Evolutionary conservation across 768 basidiomycete species (phyloP).

Genomic region (Boletus rubescentipes): DNA sequence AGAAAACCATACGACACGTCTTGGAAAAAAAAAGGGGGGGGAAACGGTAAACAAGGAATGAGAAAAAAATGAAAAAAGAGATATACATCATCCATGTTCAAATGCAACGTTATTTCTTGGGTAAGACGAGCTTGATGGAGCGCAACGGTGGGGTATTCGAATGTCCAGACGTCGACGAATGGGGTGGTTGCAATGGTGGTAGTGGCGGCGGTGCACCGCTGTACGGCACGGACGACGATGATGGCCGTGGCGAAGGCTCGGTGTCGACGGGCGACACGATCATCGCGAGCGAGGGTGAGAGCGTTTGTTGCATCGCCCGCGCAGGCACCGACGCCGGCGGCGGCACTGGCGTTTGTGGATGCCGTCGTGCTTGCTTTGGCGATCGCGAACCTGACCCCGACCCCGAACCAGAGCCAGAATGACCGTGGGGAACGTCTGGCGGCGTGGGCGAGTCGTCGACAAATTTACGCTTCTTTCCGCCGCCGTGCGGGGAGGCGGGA

Average conservation of each 20-base stretch:
- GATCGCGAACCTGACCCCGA: constrained; percentile 27
- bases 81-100: background rate
- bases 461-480: constrained; percentile 36
- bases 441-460: constrained; percentile 33
- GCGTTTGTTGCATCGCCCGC: constrained; percentile 35
- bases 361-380: constrained; percentile 34
- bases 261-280: constrained; percentile 35
- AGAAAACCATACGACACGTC: background rate
- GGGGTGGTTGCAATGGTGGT: constrained; percentile 12
- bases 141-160: constrained; percentile 32
- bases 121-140: constrained; percentile 30
- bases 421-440: constrained; percentile 13
- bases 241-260: constrained; percentile 32
- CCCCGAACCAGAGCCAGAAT: constrained; percentile 13
- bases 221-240: constrained; percentile 29
- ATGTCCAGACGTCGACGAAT: constrained; percentile 4
- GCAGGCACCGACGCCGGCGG: constrained; percentile 25
- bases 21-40: background rate
- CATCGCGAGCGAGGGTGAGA: constrained; percentile 36
- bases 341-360: constrained; percentile 34
- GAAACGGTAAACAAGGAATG: background rate
- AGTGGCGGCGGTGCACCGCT: constrained; percentile 8
- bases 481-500: constrained; percentile 30
- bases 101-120: constrained; percentile 28
- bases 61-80: background rate